Evolutionary conservation across 805 yeast genomes (phyloP).

Genomic region (Priceomyces carsonii): DNA sequence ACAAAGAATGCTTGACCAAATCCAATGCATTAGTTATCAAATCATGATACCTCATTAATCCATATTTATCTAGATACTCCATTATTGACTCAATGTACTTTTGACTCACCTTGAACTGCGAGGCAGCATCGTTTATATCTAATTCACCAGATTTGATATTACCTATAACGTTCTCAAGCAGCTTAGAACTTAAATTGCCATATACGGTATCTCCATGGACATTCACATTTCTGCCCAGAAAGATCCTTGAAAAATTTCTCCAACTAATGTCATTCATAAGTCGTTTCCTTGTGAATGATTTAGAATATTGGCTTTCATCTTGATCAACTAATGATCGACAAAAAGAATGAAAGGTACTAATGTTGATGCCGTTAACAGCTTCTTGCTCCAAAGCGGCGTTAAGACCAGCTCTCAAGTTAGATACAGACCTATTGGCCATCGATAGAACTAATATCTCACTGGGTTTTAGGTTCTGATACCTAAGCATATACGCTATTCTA

Average conservation of each 20-base stretch:
- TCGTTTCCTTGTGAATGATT: constrained; percentile 14
- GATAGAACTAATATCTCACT: constrained; percentile 60
- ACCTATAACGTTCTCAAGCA: constrained; percentile 24
- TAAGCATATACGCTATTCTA: constrained; percentile 50
- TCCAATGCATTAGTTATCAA: constrained; percentile 31
- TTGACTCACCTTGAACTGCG: constrained; percentile 21
- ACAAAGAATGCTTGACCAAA: constrained; percentile 29
- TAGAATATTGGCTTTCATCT: constrained; percentile 20
- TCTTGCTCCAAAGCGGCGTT: constrained; percentile 31
- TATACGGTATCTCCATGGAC: constrained; percentile 23
- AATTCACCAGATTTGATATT: constrained; percentile 22
- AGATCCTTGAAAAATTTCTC: constrained; percentile 35
- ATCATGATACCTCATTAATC: constrained; percentile 37
- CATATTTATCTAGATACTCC: constrained; percentile 30
- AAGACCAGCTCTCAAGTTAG: constrained; percentile 40
- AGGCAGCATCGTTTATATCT: constrained; percentile 23
- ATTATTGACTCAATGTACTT: constrained; percentile 27
- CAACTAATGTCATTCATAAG: constrained; percentile 59
- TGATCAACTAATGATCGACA: constrained; percentile 51
- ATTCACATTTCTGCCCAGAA: constrained; percentile 35
- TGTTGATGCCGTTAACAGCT: constrained; percentile 32
- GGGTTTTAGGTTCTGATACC: constrained; percentile 41
- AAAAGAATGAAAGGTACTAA: constrained; percentile 66
- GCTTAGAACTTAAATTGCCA: constrained; percentile 22
- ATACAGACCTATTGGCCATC: constrained; percentile 70